Evolutionary conservation across 2,329 filamentous ascomycete genomes (phyloP).

Genomic region (Talaromyces piceae): DNA sequence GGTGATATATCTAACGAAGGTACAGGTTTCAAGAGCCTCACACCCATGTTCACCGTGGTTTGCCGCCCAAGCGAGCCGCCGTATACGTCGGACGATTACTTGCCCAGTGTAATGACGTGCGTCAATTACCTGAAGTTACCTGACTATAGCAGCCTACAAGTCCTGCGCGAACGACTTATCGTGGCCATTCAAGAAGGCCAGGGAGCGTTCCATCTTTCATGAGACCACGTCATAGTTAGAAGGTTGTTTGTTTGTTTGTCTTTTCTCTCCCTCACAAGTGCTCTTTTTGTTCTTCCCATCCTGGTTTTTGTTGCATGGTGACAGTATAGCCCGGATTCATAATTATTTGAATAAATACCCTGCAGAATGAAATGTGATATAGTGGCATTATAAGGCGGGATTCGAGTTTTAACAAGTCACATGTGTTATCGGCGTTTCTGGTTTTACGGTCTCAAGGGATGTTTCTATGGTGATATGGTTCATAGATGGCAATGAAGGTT

Average conservation of each 20-base stretch:
- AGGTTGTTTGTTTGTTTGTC: neutral
- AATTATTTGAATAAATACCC: slow-evolving; percentile 1
- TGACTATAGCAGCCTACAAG: slow-evolving; percentile 74
- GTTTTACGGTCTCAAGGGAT: neutral
- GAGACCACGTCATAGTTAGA: slow-evolving; percentile 8
- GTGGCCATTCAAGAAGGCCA: slow-evolving; percentile 92
- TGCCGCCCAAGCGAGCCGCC: slow-evolving; percentile 97
- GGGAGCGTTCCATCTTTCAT: slow-evolving; percentile 94
- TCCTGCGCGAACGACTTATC: slow-evolving; percentile 69
- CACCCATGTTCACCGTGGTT: slow-evolving; percentile 97
- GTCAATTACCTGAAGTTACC: slow-evolving; percentile 98
- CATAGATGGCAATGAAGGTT: slow-evolving; percentile 10
- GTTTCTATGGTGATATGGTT: slow-evolving; percentile 6
- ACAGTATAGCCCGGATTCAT: slow-evolving; percentile 3
- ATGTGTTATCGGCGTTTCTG: slow-evolving; percentile 1
- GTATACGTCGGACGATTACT: slow-evolving; percentile 88
- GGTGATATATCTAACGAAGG: slow-evolving; percentile 3
- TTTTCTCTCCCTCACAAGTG: too few relatives aligned
- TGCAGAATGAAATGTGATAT: slow-evolving; percentile 8
- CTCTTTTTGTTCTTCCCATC: too few relatives aligned
- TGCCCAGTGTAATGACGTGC: slow-evolving; percentile 99
- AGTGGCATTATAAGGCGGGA: neutral
- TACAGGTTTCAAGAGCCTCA: slow-evolving; percentile 88
- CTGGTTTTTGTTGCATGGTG: slow-evolving; percentile 10
- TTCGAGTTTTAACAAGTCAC: neutral